Evolutionary conservation across 345 rosid species (phyloP).

Genomic region (Turritis glabra): DNA sequence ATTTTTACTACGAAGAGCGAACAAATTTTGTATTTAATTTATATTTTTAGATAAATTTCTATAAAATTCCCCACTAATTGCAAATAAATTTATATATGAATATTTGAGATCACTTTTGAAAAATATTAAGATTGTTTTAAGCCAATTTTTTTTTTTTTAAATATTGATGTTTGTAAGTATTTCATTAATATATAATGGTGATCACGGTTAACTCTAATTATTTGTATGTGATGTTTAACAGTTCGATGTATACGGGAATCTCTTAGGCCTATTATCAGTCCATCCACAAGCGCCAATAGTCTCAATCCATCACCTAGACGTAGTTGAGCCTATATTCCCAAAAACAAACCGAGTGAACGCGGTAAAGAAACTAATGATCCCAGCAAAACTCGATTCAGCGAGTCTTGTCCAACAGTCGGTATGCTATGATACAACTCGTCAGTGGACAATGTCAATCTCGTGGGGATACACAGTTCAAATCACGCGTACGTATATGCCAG

Average conservation of each 20-base stretch:
- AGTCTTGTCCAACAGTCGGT: constrained; percentile 68
- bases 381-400: constrained; percentile 66
- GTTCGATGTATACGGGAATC: constrained; percentile 63
- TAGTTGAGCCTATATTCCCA: constrained; percentile 67
- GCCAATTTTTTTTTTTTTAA: neutral
- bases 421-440: constrained; percentile 54
- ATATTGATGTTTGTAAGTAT: neutral
- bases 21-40: no score
- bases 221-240: constrained; percentile 4
- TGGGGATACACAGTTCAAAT: constrained; percentile 83
- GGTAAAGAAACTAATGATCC: constrained; percentile 42
- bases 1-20: no score
- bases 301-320: constrained; percentile 72
- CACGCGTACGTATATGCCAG: constrained; percentile 49
- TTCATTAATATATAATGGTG: neutral
- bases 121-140: no score
- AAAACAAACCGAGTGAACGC: constrained; percentile 40
- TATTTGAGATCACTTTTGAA: no score
- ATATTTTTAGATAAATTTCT: no score
- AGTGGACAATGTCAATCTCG: constrained; percentile 71
- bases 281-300: constrained; percentile 73
- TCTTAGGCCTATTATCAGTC: constrained; percentile 64
- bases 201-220: neutral
- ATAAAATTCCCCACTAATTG: no score
- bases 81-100: no score